These are phyloP conservation scores for Aspergillus cejpii DNA, from an alignment of 2,329 filamentous ascomycete genomes.

Conservation along the genomic window DNA sequence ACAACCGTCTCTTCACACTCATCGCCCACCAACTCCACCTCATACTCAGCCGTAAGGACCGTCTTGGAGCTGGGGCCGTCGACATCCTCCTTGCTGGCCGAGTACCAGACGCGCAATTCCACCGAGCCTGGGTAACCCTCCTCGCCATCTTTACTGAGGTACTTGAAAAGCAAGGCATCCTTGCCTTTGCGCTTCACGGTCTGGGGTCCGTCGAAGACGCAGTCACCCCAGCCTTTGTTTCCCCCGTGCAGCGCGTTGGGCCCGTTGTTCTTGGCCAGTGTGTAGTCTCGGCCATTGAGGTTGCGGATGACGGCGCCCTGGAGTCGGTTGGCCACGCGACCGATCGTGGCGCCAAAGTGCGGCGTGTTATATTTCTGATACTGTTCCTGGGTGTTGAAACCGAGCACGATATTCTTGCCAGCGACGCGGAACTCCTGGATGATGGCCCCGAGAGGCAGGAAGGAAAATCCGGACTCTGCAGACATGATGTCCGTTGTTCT, in stretches of 20 bases:
- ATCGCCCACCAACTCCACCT: slow-evolving; percentile 69
- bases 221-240: slow-evolving; percentile 55
- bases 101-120: slow-evolving; percentile 70
- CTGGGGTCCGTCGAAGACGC: slow-evolving; percentile 47
- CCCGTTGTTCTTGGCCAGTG: slow-evolving; percentile 68
- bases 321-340: slow-evolving; percentile 74
- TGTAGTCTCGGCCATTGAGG: slow-evolving; percentile 65
- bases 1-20: slow-evolving; percentile 81
- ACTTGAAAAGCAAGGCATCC: slow-evolving; percentile 60
- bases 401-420: slow-evolving; percentile 78
- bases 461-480: slow-evolving; percentile 30
- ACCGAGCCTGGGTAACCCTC: slow-evolving; percentile 87
- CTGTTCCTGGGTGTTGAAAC: slow-evolving; percentile 67
- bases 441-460: slow-evolving; percentile 43
- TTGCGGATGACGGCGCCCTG: slow-evolving; percentile 61
- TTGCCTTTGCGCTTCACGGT: slow-evolving; percentile 52
- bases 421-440: slow-evolving; percentile 67
- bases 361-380: slow-evolving; percentile 70
- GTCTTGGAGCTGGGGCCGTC: slow-evolving; percentile 56
- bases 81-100: slow-evolving; percentile 59
- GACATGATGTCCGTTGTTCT: background rate
- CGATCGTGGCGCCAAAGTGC: slow-evolving; percentile 91
- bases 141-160: slow-evolving; percentile 69
- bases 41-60: slow-evolving; percentile 79
- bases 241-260: slow-evolving; percentile 71